phyloP scores from a whole-genome alignment of 2,329 filamentous ascomycete species.

The Verticillium longisporum region DNA sequence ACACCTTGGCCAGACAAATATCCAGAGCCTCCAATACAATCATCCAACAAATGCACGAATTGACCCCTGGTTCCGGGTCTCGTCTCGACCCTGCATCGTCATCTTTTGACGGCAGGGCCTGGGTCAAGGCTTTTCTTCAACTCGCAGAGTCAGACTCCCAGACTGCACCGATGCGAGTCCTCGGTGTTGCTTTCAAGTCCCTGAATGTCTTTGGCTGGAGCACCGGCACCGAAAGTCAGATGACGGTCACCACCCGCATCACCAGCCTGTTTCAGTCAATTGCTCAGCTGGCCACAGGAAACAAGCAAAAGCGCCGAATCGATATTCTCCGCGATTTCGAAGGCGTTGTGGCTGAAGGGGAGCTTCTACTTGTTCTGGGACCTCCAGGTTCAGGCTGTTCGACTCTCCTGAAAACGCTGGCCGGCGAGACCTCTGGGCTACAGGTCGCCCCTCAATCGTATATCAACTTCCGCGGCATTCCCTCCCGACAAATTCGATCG shows the following conservation, averaged over 20 bases:
- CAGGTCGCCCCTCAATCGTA: conserved; percentile 16
- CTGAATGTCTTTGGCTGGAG: conserved; percentile 18
- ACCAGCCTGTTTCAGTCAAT: conserved; percentile 22
- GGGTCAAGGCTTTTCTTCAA: conserved; percentile 17
- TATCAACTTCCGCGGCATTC: conserved; percentile 9
- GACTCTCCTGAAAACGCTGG: conserved; percentile 56
- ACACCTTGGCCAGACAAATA: neutral
- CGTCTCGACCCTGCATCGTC: conserved; percentile 16
- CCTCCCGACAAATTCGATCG: neutral
- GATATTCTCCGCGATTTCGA: conserved; percentile 20
- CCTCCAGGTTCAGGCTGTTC: conserved; percentile 52
- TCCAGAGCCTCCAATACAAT: neutral
- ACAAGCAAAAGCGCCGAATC: conserved; percentile 6
- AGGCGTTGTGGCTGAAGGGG: conserved; percentile 31
- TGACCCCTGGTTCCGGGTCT: conserved; percentile 10
- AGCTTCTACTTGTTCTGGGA: conserved; percentile 53
- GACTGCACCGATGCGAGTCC: conserved; percentile 13
- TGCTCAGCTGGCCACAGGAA: neutral
- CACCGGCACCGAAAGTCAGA: conserved; percentile 14
- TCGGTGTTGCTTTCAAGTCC: conserved; percentile 18
- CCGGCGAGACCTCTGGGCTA: conserved; percentile 13
- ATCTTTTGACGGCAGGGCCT: conserved; percentile 16
- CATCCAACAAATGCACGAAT: neutral
- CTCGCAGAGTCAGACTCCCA: conserved; percentile 14
- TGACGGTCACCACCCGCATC: conserved; percentile 16